Evolutionary conservation across 1,284 basidiomycete species (phyloP).

Genomic region (Cryptococcus neoformans): DNA sequence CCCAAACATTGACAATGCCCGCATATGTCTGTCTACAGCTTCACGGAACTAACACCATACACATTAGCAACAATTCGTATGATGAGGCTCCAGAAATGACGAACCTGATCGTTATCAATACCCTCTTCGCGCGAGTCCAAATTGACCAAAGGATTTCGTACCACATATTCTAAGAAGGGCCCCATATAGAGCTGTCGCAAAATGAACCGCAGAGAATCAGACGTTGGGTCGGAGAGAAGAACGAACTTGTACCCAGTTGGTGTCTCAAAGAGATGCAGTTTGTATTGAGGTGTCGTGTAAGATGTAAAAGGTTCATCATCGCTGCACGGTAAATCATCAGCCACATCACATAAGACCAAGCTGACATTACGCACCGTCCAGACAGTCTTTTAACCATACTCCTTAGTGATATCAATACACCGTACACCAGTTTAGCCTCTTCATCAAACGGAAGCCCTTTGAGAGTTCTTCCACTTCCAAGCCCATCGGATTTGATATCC

Average conservation of each 20-base stretch:
- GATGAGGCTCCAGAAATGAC: slow-evolving; percentile 7
- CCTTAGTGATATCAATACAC: slow-evolving; percentile 83
- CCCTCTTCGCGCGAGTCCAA: slow-evolving; percentile 78
- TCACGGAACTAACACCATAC: slow-evolving; percentile 64
- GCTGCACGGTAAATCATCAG: not conserved
- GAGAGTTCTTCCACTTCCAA: not conserved
- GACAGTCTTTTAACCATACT: slow-evolving; percentile 96
- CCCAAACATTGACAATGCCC: slow-evolving; percentile 47
- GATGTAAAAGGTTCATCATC: slow-evolving; percentile 88
- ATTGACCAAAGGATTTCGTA: slow-evolving; percentile 79
- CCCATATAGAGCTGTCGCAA: slow-evolving; percentile 88
- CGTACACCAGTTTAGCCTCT: slow-evolving; percentile 96
- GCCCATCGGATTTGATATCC: not conserved
- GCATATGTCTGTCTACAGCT: slow-evolving; percentile 72
- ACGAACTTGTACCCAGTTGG: slow-evolving; percentile 92
- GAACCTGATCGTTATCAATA: slow-evolving; percentile 73
- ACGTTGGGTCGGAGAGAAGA: slow-evolving; percentile 81
- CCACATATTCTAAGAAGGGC: slow-evolving; percentile 89
- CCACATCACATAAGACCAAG: not conserved
- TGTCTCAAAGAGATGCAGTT: slow-evolving; percentile 90
- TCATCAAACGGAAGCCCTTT: slow-evolving; percentile 82
- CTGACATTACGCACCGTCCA: slow-evolving; percentile 59
- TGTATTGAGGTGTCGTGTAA: slow-evolving; percentile 90
- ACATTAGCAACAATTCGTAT: not conserved
- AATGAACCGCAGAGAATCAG: slow-evolving; percentile 77